Conservation (phyloP, 352 stramenopile genomes). For the Phytophthora capsici region DNA sequence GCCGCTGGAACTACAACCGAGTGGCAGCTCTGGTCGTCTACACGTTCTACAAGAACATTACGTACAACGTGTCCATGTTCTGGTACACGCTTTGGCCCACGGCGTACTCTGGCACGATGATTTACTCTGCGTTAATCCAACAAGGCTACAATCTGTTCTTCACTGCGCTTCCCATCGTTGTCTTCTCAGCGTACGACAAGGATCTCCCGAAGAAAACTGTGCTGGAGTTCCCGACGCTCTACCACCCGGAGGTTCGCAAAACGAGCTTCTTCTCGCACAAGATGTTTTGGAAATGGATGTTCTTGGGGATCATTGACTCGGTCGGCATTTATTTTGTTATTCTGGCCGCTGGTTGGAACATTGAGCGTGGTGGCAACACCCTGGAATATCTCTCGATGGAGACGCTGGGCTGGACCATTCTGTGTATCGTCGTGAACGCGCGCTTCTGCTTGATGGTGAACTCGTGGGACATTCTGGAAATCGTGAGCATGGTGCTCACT, state of each 20-base stretch:
- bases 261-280: slow-evolving; percentile 74
- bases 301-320: slow-evolving; percentile 78
- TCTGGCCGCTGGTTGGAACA: slow-evolving; percentile 51
- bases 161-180: slow-evolving; percentile 93
- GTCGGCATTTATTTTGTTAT: slow-evolving; percentile 75
- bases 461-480: slow-evolving; percentile 76
- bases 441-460: slow-evolving; percentile 85
- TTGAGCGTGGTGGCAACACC: slow-evolving; percentile 65
- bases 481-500: slow-evolving; percentile 59
- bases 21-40: slow-evolving; percentile 90
- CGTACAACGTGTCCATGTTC: slow-evolving; percentile 92
- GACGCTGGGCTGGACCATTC: slow-evolving; percentile 73
- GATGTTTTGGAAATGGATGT: slow-evolving; percentile 91
- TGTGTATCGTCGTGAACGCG: slow-evolving; percentile 81
- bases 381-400: slow-evolving; percentile 72
- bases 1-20: slow-evolving; percentile 89
- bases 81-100: slow-evolving; percentile 88
- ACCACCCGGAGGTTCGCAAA: slow-evolving; percentile 64
- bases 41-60: slow-evolving; percentile 94
- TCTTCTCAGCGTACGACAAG: slow-evolving; percentile 83
- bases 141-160: slow-evolving; percentile 97
- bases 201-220: slow-evolving; percentile 76
- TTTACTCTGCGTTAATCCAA: slow-evolving; percentile 88
- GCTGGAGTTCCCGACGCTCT: slow-evolving; percentile 69
- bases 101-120: slow-evolving; percentile 92